Evolutionary conservation across 257 asterid genomes (phyloP).

Genomic region (Nicotiana noctiflora): DNA sequence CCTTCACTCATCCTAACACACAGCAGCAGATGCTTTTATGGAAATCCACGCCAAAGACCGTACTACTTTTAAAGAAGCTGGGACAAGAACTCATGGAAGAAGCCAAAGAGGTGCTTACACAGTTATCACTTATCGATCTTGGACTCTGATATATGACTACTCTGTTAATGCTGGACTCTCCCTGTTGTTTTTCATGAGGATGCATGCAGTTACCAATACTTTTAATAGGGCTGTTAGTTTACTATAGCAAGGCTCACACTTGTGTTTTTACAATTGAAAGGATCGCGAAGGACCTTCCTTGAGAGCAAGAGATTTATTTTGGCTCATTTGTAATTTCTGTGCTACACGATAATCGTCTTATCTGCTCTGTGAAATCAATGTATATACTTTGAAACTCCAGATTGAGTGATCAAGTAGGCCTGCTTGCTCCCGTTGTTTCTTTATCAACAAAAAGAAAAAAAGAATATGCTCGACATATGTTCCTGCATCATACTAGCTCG

Average conservation of each 20-base stretch:
- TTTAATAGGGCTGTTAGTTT: not conserved
- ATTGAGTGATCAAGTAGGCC: not conserved
- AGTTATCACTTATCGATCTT: not conserved
- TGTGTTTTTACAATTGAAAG: not conserved
- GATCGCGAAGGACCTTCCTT: not conserved
- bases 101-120: slow-evolving; percentile 77
- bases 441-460: not conserved
- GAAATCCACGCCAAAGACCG: slow-evolving; percentile 95
- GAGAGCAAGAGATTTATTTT: not conserved
- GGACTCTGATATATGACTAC: not conserved
- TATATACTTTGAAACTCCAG: not conserved
- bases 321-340: slow-evolving; percentile 1
- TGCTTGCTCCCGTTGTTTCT: not conserved
- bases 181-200: not conserved
- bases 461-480: not conserved
- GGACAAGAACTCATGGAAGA: slow-evolving; percentile 95
- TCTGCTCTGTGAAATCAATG: not conserved
- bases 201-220: not conserved
- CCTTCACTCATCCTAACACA: slow-evolving; percentile 95
- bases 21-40: slow-evolving; percentile 99
- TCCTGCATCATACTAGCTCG: not conserved
- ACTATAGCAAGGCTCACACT: not conserved
- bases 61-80: slow-evolving; percentile 79
- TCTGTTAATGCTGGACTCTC: slow-evolving; percentile 1
- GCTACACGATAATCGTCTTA: not conserved